phyloP scores from a whole-genome alignment of 306 rosid genomes.

The Sphenostylis stenocarpa region DNA sequence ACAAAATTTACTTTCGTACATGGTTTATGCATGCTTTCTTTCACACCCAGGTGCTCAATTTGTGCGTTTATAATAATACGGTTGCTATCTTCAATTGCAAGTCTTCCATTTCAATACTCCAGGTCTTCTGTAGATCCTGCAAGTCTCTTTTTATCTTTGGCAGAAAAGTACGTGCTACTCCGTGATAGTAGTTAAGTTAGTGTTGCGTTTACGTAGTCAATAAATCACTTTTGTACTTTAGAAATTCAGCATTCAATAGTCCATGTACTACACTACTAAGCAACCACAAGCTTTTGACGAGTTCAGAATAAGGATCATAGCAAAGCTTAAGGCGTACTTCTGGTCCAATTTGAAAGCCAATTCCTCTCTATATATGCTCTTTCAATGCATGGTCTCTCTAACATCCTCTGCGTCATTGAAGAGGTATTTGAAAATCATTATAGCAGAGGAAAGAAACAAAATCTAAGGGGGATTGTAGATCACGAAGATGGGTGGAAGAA shows the following conservation, averaged over 20 bases:
- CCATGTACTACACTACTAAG: constrained; percentile 15
- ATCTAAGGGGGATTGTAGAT: not conserved
- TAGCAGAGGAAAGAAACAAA: constrained; percentile 27
- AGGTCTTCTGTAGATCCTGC: not conserved
- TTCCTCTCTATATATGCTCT: constrained; percentile 26
- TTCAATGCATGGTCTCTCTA: not conserved
- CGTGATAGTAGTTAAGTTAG: not conserved
- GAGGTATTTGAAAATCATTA: constrained; percentile 20
- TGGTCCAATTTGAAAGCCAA: constrained; percentile 10
- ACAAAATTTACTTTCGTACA: not conserved
- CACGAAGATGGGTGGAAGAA: constrained; percentile 48
- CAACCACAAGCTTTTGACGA: constrained; percentile 23
- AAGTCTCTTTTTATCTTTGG: not conserved
- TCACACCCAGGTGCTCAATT: not conserved
- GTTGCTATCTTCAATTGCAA: constrained; percentile 16
- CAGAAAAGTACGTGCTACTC: not conserved
- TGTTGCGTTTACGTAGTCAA: constrained; percentile 20
- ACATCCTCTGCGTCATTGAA: constrained; percentile 24
- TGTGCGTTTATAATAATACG: not conserved
- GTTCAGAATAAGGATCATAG: not conserved
- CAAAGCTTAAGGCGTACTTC: constrained; percentile 48
- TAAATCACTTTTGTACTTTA: not conserved
- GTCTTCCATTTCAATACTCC: not conserved
- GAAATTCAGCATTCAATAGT: constrained; percentile 1
- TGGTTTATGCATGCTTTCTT: not conserved